Percentiles rank a stretch among this genome's conserved stretches.
Evolutionary conservation across 306 rosid species (phyloP).

Genomic region (Vigna unguiculata): DNA sequence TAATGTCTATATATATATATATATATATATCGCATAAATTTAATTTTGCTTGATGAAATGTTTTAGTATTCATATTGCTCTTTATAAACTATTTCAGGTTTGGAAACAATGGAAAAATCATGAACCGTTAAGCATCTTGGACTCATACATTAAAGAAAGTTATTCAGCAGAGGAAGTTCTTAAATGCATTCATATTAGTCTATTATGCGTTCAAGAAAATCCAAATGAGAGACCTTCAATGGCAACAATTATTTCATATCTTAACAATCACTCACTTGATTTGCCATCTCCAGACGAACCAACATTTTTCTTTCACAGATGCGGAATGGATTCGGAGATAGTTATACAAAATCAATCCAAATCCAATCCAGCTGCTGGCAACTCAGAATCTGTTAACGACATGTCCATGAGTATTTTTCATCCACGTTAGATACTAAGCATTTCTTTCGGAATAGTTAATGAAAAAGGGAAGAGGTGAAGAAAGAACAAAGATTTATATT

Average conservation of each 20-base stretch:
- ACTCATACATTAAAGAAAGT: neutral
- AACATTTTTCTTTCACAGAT: neutral
- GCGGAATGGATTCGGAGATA: neutral
- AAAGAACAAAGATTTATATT: too few species aligned
- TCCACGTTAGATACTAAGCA: too few species aligned
- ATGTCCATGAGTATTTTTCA: too few species aligned
- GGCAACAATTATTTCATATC: neutral
- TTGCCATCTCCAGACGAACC: neutral
- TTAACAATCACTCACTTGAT: neutral
- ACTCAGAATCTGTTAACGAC: too few species aligned
- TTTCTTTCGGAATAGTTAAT: too few species aligned
- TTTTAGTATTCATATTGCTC: too few species aligned
- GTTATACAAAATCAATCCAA: too few species aligned
- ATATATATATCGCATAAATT: neutral
- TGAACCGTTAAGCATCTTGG: neutral
- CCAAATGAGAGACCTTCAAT: neutral
- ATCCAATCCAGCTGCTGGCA: too few species aligned
- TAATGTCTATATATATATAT: too few species aligned
- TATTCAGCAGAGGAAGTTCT: neutral
- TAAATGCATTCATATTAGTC: neutral
- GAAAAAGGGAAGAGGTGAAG: too few species aligned
- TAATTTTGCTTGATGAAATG: too few species aligned
- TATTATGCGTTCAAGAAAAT: neutral
- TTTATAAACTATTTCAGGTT: too few species aligned
- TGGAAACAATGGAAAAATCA: neutral